Evolutionary conservation across 2,329 filamentous ascomycete species (phyloP), one percentile per base, ranked within the genome.

Genomic region (Leptodontidium sp.): DNA sequence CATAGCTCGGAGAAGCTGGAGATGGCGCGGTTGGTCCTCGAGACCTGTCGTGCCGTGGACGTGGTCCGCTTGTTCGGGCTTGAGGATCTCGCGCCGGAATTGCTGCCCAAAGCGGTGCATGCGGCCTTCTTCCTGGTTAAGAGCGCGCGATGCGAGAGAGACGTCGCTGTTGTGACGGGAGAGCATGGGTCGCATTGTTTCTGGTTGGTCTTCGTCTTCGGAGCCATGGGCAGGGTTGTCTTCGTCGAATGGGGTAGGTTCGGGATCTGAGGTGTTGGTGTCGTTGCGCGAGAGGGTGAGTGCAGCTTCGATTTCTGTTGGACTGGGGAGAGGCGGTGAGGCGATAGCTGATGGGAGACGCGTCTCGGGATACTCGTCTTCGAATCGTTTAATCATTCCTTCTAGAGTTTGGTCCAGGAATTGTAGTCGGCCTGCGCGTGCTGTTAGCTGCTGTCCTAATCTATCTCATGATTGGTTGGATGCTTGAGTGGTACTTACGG

Each of bases 341-440:
- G 64, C 67, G 35, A 65, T 69, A 29, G 65, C 59, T 7, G 66
- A 38, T 32, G 69, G 75, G 38, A 79, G 71, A 45, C 93, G 89
- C 0, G 93, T 97, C 77, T 98, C 95, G 0, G 96, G 96, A 76
- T 94, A 98, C 80, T 98, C 95, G 78, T 97, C 92, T 79, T 98
- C 96, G 78, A 98, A 99, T 35, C 96, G 91, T 78, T 93, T 90
- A 77, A 98, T 98, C 82, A 98, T 98, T 73, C 91, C 91, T 76
- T 94, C 87, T 11, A 99, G 85, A 0, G 96, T 98, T 70, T 91
- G 85, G 76, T 98, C 94, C 38, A 99, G 87, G 86, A 97, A 97
- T 53, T 91, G 84, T 24, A 98, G 87, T 61, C 92, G 91, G 45
- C 89, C 90, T 92, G 61, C 24, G 52, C 24, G 24, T 40, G 4